Percentiles rank a stretch among this genome's conserved stretches.
phyloP scores from a whole-genome alignment of 495 filamentous ascomycete species.

The Penicillium coprophilum region DNA sequence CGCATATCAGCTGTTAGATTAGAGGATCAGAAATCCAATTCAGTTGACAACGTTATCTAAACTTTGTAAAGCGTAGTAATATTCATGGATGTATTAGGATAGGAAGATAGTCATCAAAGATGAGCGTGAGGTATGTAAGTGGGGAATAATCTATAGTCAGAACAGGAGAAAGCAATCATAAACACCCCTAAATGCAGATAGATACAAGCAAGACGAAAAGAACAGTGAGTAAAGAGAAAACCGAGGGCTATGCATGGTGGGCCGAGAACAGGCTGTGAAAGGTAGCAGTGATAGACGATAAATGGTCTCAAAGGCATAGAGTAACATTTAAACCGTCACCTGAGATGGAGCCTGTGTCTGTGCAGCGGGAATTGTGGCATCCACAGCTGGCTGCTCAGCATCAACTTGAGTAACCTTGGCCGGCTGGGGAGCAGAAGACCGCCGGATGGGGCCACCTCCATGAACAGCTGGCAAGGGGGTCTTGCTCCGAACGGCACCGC shows the following conservation, averaged over 20 bases:
- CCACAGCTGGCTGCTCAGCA: slow-evolving; percentile 17
- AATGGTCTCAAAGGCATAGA: background rate
- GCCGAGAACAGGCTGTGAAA: slow-evolving; percentile 4
- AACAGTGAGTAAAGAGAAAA: slow-evolving; percentile 4
- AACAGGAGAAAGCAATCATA: background rate
- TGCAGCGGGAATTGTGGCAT: slow-evolving; percentile 23
- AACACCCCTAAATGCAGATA: slow-evolving; percentile 17
- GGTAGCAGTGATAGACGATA: slow-evolving; percentile 1
- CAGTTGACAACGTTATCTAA: background rate
- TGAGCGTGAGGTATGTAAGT: background rate
- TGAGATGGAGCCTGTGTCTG: slow-evolving; percentile 26
- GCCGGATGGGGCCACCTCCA: slow-evolving; percentile 42
- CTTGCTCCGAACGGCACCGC: slow-evolving; percentile 36
- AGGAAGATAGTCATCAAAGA: background rate
- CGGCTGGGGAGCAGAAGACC: slow-evolving; percentile 36
- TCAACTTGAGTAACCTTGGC: slow-evolving; percentile 24
- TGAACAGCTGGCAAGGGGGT: slow-evolving; percentile 22
- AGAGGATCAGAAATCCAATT: slow-evolving; percentile 9
- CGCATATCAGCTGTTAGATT: slow-evolving; percentile 3
- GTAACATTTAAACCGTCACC: slow-evolving; percentile 23
- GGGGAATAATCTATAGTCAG: slow-evolving; percentile 17
- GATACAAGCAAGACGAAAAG: slow-evolving; percentile 12
- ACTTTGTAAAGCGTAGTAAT: background rate
- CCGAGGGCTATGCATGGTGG: slow-evolving; percentile 27
- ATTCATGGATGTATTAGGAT: background rate